Conservation (phyloP, 306 rosid species). For the Trichosanthes truncata region DNA sequence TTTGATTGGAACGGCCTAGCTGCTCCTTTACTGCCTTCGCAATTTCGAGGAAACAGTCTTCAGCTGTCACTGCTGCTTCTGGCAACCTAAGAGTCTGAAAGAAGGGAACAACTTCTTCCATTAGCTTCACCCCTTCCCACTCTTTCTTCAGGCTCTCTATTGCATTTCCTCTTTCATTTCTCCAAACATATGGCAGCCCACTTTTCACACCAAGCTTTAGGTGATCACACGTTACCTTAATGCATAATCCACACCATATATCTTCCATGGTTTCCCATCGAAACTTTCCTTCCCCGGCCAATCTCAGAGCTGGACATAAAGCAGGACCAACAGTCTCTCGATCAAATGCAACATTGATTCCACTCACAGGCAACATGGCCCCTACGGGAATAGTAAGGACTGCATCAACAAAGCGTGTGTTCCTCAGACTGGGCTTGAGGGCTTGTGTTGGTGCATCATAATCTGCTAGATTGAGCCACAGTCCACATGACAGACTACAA, state of each 20-base stretch:
- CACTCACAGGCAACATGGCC: constrained; percentile 83
- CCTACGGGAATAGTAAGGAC: constrained; percentile 73
- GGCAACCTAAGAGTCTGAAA: constrained; percentile 68
- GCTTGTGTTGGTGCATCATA: constrained; percentile 97
- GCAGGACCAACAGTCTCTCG: constrained; percentile 77
- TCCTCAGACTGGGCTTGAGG: constrained; percentile 59
- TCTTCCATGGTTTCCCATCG: constrained; percentile 99
- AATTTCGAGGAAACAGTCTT: constrained; percentile 65
- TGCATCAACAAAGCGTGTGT: constrained; percentile 76
- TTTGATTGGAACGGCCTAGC: constrained; percentile 67
- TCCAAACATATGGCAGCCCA: constrained; percentile 90
- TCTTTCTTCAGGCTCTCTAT: constrained; percentile 87
- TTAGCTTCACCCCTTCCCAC: constrained; percentile 94
- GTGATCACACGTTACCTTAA: constrained; percentile 75
- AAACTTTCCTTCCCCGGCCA: constrained; percentile 78
- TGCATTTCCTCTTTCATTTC: constrained; percentile 79
- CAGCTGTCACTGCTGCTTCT: constrained; percentile 52
- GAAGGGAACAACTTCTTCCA: constrained; percentile 96
- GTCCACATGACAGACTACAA: constrained; percentile 83
- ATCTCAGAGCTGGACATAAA: constrained; percentile 66
- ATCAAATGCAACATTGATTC: constrained; percentile 82
- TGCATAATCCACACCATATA: constrained; percentile 91
- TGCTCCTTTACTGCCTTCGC: constrained; percentile 69
- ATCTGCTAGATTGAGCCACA: constrained; percentile 93
- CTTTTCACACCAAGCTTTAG: constrained; percentile 72